Evolutionary conservation across 192 early-diverging fungal species (phyloP).

Genomic region (Bifiguratus adelaidae): DNA sequence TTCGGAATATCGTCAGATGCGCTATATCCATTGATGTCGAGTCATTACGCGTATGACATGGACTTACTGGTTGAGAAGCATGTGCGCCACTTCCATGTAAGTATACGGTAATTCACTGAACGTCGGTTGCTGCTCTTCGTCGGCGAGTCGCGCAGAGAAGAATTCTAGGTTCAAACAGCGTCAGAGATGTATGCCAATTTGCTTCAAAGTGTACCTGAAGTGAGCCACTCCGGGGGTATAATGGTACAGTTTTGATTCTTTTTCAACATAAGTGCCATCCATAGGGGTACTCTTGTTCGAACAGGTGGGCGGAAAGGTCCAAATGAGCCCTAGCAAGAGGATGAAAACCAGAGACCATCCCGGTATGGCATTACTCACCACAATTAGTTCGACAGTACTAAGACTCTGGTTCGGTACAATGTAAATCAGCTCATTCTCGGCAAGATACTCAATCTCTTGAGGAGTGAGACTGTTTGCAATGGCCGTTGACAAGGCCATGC

Average conservation of each 20-base stretch:
- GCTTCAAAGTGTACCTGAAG: conserved; percentile 31
- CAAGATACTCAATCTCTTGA: conserved; percentile 79
- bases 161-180: not conserved
- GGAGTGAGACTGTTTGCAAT: conserved; percentile 51
- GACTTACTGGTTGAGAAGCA: conserved; percentile 61
- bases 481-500: conserved; percentile 32
- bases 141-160: conserved; percentile 12
- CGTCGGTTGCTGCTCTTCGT: conserved; percentile 47
- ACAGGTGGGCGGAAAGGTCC: conserved; percentile 78
- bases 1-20: conserved; percentile 78
- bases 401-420: conserved; percentile 68
- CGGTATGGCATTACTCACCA: too few species aligned
- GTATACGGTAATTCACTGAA: conserved; percentile 69
- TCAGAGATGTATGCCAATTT: not conserved
- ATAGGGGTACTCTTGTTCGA: conserved; percentile 66
- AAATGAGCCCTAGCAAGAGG: conserved; percentile 42
- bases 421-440: conserved; percentile 63
- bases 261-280: conserved; percentile 81
- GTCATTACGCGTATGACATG: not conserved
- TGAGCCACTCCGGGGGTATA: conserved; percentile 73
- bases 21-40: conserved; percentile 17
- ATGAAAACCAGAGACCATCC: too few species aligned
- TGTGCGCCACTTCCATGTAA: conserved; percentile 74
- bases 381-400: conserved; percentile 61
- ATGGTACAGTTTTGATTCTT: conserved; percentile 74